Evolutionary conservation across 2,329 filamentous ascomycete species (phyloP).

Genomic region (Akanthomyces lecanii): DNA sequence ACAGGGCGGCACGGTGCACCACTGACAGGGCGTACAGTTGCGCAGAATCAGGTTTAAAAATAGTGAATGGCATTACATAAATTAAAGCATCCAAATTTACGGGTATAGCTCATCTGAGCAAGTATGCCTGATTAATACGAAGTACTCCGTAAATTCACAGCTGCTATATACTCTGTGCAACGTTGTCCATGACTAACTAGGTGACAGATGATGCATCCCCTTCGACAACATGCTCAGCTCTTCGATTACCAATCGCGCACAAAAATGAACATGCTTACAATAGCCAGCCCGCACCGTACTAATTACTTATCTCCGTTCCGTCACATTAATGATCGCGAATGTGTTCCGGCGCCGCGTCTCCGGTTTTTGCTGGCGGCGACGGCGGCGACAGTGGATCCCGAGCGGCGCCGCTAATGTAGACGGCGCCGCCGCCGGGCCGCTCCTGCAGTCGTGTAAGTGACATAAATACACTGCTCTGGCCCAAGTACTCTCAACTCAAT

Average conservation of each 20-base stretch:
- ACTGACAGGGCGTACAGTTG: background rate
- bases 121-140: too few relatives aligned
- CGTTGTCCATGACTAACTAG: too few relatives aligned
- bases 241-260: background rate
- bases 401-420: background rate
- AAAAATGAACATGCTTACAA: too few relatives aligned
- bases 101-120: too few relatives aligned
- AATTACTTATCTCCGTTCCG: background rate
- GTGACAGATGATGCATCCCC: background rate
- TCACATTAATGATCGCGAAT: too few relatives aligned
- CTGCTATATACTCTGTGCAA: too few relatives aligned
- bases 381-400: constrained; percentile 4
- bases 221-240: too few relatives aligned
- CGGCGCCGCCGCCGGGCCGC: background rate
- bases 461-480: background rate
- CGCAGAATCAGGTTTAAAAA: background rate
- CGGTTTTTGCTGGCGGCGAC: background rate
- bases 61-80: background rate
- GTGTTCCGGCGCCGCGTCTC: background rate
- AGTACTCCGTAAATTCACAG: too few relatives aligned
- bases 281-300: too few relatives aligned
- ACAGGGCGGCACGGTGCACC: background rate
- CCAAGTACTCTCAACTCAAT: background rate
- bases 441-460: background rate
- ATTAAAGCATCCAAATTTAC: too few relatives aligned